Conservation (phyloP, 768 basidiomycete genomes). For the Leccinum uliginosum region DNA sequence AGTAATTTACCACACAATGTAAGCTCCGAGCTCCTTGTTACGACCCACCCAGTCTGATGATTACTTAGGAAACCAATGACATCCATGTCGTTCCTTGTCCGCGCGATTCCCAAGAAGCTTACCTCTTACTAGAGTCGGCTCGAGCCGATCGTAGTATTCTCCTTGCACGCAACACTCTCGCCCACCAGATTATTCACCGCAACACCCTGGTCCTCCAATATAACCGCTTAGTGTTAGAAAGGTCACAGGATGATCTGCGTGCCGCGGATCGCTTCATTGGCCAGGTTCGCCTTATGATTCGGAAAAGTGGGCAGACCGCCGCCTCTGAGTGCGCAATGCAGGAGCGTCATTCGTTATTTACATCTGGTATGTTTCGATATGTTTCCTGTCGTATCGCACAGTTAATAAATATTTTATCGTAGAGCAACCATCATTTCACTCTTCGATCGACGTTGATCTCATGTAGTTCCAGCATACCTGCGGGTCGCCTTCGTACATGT, state of each 20-base stretch:
- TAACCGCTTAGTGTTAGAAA: not conserved
- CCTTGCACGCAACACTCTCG: not conserved
- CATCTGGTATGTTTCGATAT: not conserved
- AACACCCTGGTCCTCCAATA: not conserved
- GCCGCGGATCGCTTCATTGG: not conserved
- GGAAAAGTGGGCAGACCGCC: not conserved
- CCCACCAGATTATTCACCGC: not conserved
- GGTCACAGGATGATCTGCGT: not conserved
- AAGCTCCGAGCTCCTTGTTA: not conserved
- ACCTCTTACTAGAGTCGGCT: not conserved
- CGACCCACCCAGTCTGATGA: not conserved
- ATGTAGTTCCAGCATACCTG: not conserved
- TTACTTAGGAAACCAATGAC: not conserved
- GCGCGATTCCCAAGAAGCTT: not conserved
- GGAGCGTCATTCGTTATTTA: not conserved
- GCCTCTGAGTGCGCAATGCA: not conserved
- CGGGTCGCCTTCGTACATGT: too few species aligned
- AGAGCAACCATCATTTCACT: not conserved
- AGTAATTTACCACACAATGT: not conserved
- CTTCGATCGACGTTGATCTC: not conserved
- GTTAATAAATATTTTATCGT: not conserved
- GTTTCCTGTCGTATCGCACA: not conserved
- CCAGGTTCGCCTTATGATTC: not conserved
- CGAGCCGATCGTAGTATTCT: not conserved
- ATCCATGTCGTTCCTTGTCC: not conserved